Conservation (phyloP, 2,329 filamentous ascomycete species). For the Colletotrichum shisoi region DNA sequence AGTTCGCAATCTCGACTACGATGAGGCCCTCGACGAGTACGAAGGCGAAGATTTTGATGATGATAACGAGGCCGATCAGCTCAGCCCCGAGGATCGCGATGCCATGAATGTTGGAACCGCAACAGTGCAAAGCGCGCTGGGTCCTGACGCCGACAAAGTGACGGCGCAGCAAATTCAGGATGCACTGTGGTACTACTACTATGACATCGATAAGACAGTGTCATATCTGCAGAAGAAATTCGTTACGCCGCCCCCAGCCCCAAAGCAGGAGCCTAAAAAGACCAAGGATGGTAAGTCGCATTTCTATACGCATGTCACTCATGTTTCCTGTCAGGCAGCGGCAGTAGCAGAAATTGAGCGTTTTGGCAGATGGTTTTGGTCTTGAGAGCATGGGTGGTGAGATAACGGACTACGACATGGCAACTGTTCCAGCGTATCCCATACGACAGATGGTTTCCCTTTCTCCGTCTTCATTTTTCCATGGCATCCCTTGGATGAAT, state of each 20-base stretch:
- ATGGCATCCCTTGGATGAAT: conserved; percentile 84
- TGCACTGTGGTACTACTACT: conserved; percentile 94
- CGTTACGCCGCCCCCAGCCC: conserved; percentile 53
- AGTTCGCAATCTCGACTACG: conserved; percentile 59
- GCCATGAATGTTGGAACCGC: conserved; percentile 70
- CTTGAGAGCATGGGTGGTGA: conserved; percentile 17
- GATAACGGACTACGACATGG: conserved; percentile 4
- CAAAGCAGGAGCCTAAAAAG: conserved; percentile 55
- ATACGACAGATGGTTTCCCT: conserved; percentile 40
- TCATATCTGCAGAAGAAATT: conserved; percentile 76
- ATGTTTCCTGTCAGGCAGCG: conserved; percentile 28
- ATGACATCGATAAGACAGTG: conserved; percentile 86
- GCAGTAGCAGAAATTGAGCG: conserved; percentile 40
- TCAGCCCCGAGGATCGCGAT: conserved; percentile 58
- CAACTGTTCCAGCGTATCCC: conserved; percentile 33
- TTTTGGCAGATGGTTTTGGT: conserved; percentile 39
- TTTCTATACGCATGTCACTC: conserved; percentile 18
- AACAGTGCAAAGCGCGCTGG: conserved; percentile 72
- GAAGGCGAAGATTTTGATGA: conserved; percentile 60
- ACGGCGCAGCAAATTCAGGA: conserved; percentile 79
- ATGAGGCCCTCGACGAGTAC: conserved; percentile 51
- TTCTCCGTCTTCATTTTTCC: conserved; percentile 69
- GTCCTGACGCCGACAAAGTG: conserved; percentile 64
- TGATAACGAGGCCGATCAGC: conserved; percentile 56
- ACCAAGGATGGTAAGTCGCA: conserved; percentile 53